Conservation (phyloP, 1,139 yeast species). For the Suhomyces bolitotheri region DNA sequence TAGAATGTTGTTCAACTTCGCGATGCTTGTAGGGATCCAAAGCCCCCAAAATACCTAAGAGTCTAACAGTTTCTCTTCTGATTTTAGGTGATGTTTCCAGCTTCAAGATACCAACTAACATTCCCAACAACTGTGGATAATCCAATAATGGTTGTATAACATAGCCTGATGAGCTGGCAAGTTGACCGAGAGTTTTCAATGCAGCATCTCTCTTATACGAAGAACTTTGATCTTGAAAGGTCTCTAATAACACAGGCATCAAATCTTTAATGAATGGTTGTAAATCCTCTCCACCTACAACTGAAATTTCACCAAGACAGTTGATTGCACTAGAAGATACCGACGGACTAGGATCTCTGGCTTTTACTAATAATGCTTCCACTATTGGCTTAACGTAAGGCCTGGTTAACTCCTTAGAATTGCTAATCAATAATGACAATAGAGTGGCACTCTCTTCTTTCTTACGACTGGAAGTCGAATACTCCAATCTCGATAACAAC, state of each 20-base stretch:
- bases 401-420: conserved; percentile 76
- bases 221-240: conserved; percentile 90
- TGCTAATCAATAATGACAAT: conserved; percentile 69
- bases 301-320: conserved; percentile 88
- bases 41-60: conserved; percentile 93
- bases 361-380: conserved; percentile 76
- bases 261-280: conserved; percentile 67
- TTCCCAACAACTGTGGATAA: conserved; percentile 84
- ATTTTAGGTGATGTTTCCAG: conserved; percentile 74
- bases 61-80: conserved; percentile 82
- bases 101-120: conserved; percentile 76
- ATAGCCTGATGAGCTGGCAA: conserved; percentile 89
- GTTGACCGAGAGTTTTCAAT: conserved; percentile 79
- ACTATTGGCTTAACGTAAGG: conserved; percentile 91
- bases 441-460: conserved; percentile 87
- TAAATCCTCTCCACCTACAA: conserved; percentile 86
- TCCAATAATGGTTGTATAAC: conserved; percentile 92
- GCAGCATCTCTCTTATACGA: conserved; percentile 88
- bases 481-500: conserved; percentile 79
- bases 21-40: conserved; percentile 94
- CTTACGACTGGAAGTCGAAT: conserved; percentile 70
- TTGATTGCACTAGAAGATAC: conserved; percentile 84
- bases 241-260: conserved; percentile 85
- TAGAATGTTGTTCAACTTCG: conserved; percentile 78
- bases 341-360: conserved; percentile 69